Evolutionary conservation across 1,284 basidiomycete genomes (phyloP).

Genomic region (Volvariella surrecta): DNA sequence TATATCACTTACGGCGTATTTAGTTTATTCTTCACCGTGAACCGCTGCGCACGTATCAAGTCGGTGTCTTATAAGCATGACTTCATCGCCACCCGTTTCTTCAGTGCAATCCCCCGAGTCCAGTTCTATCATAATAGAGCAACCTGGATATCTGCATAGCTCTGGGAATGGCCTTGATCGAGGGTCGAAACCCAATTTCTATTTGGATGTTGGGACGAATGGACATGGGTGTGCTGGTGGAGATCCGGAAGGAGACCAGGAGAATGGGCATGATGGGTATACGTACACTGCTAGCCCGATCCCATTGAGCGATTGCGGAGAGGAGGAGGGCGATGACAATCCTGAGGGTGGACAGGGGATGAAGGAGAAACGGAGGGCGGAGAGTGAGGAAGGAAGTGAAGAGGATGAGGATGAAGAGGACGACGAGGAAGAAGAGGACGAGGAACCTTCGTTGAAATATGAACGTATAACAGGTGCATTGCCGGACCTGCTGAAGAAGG

Average conservation of each 20-base stretch:
- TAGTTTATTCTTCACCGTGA: too few relatives aligned
- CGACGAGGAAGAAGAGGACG: slow-evolving; percentile 59
- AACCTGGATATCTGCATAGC: too few relatives aligned
- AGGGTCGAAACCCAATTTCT: too few relatives aligned
- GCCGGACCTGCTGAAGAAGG: slow-evolving; percentile 79
- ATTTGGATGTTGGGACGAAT: background rate
- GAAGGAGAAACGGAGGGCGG: slow-evolving; percentile 5
- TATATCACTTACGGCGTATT: too few relatives aligned
- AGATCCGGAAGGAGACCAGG: background rate
- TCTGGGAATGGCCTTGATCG: too few relatives aligned
- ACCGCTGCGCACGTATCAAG: too few relatives aligned
- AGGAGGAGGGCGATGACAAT: slow-evolving; percentile 4
- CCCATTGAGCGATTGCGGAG: slow-evolving; percentile 2
- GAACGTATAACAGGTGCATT: slow-evolving; percentile 71
- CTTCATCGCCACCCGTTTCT: too few relatives aligned
- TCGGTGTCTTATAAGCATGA: too few relatives aligned
- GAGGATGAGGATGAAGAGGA: slow-evolving; percentile 41
- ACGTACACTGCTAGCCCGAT: slow-evolving; percentile 1
- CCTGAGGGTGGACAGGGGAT: background rate
- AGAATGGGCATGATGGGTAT: slow-evolving; percentile 3
- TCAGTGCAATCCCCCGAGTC: too few relatives aligned
- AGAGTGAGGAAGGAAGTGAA: slow-evolving; percentile 21
- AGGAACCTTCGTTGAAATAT: slow-evolving; percentile 89
- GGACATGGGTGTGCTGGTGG: background rate
- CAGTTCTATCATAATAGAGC: too few relatives aligned